Base-by-base conservation (phyloP, 176 grass and related monocot genomes). In the Raddia guianensis region DNA sequence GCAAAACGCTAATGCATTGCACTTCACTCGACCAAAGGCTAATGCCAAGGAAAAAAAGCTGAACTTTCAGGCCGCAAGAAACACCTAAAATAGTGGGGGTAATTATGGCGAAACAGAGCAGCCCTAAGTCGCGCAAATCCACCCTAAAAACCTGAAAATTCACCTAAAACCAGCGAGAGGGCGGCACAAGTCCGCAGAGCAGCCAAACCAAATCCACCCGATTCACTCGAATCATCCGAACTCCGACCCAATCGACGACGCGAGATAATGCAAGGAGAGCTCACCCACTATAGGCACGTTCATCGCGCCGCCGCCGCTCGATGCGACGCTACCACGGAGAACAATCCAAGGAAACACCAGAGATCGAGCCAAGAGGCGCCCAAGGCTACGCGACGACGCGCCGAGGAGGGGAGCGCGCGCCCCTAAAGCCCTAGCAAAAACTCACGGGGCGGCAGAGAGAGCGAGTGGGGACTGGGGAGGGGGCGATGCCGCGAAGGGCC, bases 261-360 rank as follows among this genome's bases (percentile, higher is more conserved):
- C 1, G 0, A 70, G 66, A 79, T 49, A 80, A 32, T 42, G 20
- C 34, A 58, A 64, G 46, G 70, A 55, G 79, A 72, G 83, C 95
- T 63, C 60, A 98, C 95, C 95, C 10, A 98, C 82, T 73, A 98
- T 91, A 40, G 95, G 86, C 61, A 84, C 83, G 84, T 95, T 98
- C 95, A 98, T 98, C 45, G 80, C 85, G 67, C 73, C 77, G 68
- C 53, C 44, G 51, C 86, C 44, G 83, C 65, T 72, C 27, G 63
- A 72, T 8, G 65, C 66, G 55, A 21, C 37, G 68, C 40, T 66
- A 40, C 32, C 60, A 52, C 46, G 0, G 37, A 35, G 6, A 33
- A 32, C 14, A 16, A 5, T 14, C 52, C 16, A 60, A 47, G 53
- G 42, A 82, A 76, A 32, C 66, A 19, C 12, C 49, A 42, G 34